Evolutionary conservation across 202 grass and related monocot species (phyloP).

Genomic region (Carex arenaria): DNA sequence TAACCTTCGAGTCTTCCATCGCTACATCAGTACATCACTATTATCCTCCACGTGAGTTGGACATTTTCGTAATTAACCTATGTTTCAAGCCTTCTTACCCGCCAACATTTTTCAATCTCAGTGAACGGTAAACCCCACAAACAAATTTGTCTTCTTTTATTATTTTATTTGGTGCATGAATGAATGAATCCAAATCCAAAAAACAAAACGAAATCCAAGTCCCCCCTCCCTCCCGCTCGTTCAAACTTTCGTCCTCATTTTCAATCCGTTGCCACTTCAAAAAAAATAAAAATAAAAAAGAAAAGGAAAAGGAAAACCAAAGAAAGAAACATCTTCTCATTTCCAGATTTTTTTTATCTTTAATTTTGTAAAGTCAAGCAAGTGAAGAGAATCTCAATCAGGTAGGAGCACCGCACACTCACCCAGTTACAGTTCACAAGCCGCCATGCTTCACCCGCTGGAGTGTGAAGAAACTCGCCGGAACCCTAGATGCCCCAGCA

Average conservation of each 20-base stretch:
- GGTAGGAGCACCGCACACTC: background rate
- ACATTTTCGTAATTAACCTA: background rate
- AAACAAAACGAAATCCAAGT: conserved; percentile 6
- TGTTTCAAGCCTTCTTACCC: background rate
- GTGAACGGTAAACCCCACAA: background rate
- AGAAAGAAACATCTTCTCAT: background rate
- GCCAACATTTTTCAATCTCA: background rate
- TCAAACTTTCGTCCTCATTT: background rate
- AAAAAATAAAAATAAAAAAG: background rate
- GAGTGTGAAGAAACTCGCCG: conserved; percentile 6
- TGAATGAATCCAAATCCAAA: background rate
- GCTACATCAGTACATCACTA: background rate
- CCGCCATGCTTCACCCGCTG: background rate
- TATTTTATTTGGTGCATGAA: background rate
- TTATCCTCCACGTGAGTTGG: background rate
- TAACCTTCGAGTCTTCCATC: background rate
- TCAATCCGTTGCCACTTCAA: conserved; percentile 1
- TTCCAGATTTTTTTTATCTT: conserved; percentile 30
- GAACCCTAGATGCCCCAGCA: conserved; percentile 44
- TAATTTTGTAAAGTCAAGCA: background rate
- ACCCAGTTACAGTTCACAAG: background rate
- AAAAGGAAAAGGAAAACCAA: background rate
- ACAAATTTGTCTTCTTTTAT: background rate
- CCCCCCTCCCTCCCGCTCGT: conserved; percentile 27
- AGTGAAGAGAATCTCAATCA: background rate